Evolutionary conservation across 2,329 filamentous ascomycete species (phyloP).

Genomic region (Venturia oleaginea): DNA sequence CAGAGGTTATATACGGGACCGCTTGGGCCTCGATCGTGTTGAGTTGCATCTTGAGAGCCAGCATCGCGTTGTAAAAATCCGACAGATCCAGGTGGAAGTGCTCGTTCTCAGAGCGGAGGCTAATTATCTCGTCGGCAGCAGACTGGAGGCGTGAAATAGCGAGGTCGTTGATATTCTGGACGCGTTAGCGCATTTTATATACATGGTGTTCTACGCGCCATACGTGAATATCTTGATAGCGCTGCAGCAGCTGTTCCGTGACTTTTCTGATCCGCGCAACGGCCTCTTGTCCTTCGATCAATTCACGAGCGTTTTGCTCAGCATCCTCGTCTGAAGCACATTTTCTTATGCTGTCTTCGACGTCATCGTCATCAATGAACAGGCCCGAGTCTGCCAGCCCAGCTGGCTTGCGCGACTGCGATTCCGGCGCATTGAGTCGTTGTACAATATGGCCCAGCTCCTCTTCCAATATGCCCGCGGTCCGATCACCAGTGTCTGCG

Average conservation of each 20-base stretch:
- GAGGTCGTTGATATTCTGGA: constrained; percentile 24
- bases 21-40: constrained; percentile 28
- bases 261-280: constrained; percentile 11
- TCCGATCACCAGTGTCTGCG: constrained; percentile 16
- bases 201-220: not conserved
- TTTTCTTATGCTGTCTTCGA: not conserved
- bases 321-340: not conserved
- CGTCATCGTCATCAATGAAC: constrained; percentile 23
- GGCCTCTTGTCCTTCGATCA: not conserved
- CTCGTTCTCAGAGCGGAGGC: constrained; percentile 29
- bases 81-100: constrained; percentile 27
- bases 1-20: constrained; percentile 17
- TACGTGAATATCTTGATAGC: constrained; percentile 16
- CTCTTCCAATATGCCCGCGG: constrained; percentile 14
- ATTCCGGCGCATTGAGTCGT: constrained; percentile 22
- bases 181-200: not conserved
- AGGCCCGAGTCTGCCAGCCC: constrained; percentile 25
- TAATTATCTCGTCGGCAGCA: constrained; percentile 22
- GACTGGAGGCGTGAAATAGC: constrained; percentile 23
- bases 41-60: constrained; percentile 32
- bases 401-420: constrained; percentile 19
- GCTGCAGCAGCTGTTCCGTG: constrained; percentile 6
- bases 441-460: constrained; percentile 26
- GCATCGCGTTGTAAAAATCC: constrained; percentile 30
- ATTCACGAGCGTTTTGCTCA: not conserved